Evolutionary conservation across 2,329 filamentous ascomycete genomes (phyloP).

Genomic region (Trichophyton schoenleinii): DNA sequence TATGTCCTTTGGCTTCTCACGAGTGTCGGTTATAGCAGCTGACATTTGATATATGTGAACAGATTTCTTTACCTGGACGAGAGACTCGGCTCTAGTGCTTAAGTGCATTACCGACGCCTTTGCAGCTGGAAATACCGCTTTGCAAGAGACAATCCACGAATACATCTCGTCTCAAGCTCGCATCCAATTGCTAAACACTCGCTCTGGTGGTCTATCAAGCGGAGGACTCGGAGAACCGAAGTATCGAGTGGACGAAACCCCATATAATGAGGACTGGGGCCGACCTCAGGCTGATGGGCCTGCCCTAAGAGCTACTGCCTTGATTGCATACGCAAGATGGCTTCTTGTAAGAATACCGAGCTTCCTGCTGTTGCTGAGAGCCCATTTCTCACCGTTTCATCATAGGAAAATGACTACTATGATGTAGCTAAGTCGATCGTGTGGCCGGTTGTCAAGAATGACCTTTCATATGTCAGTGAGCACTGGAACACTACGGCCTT

Average conservation of each 20-base stretch:
- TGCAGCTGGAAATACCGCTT: conserved; percentile 44
- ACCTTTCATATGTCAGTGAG: conserved; percentile 59
- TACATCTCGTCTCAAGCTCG: conserved; percentile 55
- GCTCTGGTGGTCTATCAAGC: conserved; percentile 44
- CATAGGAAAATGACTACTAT: conserved; percentile 39
- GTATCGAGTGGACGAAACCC: conserved; percentile 50
- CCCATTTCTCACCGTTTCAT: not conserved
- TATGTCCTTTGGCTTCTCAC: conserved; percentile 20
- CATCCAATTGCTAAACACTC: conserved; percentile 55
- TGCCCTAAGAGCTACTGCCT: conserved; percentile 22
- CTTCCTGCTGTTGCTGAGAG: not conserved
- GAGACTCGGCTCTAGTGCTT: conserved; percentile 60
- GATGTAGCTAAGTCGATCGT: conserved; percentile 43
- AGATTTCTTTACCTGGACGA: conserved; percentile 70
- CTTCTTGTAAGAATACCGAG: conserved; percentile 36
- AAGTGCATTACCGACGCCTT: conserved; percentile 60
- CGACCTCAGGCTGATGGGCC: conserved; percentile 51
- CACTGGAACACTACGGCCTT: conserved; percentile 55
- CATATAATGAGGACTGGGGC: conserved; percentile 58
- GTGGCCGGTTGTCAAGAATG: conserved; percentile 64
- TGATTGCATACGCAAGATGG: conserved; percentile 46
- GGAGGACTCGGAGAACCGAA: conserved; percentile 59
- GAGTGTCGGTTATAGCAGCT: too few relatives aligned
- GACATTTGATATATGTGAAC: not conserved
- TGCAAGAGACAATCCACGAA: conserved; percentile 52